Evolutionary conservation across 1,139 yeast species (phyloP), one percentile per base, ranked within the genome.

Genomic region (Zhuliangozyma blackwelliae): DNA sequence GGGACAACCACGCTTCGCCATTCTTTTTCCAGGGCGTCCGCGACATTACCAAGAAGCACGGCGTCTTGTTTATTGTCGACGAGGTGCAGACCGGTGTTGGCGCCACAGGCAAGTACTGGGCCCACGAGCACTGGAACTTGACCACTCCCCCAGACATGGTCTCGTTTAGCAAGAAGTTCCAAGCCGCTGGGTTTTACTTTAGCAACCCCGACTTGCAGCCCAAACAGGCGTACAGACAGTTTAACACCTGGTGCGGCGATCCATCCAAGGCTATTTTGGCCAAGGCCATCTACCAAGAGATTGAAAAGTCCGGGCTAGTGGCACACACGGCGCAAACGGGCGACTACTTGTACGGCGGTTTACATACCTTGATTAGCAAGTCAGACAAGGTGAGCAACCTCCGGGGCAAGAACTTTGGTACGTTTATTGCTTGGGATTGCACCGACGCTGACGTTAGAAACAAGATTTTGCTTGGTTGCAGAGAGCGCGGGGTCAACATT

Each of bases 161-260:
- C 37, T 79, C 89, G 1, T 82, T 82, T 58, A 79, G 87, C 43
- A 82, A 82, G 61, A 82, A 82, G 57, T 81, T 82, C 72, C 90
- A 82, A 61, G 78, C 85, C 40, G 89, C 89, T 8, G 90, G 90
- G 32, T 82, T 80, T 63, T 82, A 75, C 66, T 82, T 79, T 72
- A 75, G 72, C 46, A 79, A 82, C 58, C 77, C 77, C 26, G 67
- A 70, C 37, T 74, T 80, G 48, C 72, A 77, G 51, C 86, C 86
- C 44, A 73, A 72, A 47, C 68, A 67, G 48, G 77, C 89, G 9
- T 82, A 77, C 63, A 75, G 89, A 64, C 89, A 82, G 58, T 82
- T 82, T 68, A 82, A 82, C 72, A 82, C 90, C 44, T 82, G 90
- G 90, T 82, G 88, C 63, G 90, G 89, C 52, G 89, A 82, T 55